Conservation (phyloP, 495 filamentous ascomycete genomes). For the Hyphodiscus hymeniophilus region DNA sequence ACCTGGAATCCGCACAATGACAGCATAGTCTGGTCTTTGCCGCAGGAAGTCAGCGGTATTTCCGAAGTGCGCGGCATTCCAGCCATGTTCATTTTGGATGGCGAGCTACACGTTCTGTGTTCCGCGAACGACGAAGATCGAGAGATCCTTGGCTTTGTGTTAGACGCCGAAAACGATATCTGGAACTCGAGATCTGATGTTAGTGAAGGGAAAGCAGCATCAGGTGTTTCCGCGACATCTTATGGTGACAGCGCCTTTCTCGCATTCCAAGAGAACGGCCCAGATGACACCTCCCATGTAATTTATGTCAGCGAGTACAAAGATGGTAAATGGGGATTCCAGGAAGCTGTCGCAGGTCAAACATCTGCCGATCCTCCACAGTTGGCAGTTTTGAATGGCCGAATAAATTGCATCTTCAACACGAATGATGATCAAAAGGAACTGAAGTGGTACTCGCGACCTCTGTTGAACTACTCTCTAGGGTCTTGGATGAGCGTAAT, state of each 20-base stretch:
- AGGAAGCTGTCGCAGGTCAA: constrained; percentile 20
- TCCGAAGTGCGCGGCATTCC: constrained; percentile 21
- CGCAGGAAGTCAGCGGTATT: constrained; percentile 8
- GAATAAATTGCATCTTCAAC: constrained; percentile 28
- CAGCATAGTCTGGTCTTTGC: constrained; percentile 17
- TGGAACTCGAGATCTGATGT: constrained; percentile 23
- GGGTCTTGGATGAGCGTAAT: constrained; percentile 14
- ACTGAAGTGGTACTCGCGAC: constrained; percentile 26
- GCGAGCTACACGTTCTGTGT: constrained; percentile 23
- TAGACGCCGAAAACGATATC: constrained; percentile 12
- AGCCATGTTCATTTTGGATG: constrained; percentile 22
- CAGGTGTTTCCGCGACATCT: constrained; percentile 23
- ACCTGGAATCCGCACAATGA: constrained; percentile 7
- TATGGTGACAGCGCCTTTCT: constrained; percentile 25
- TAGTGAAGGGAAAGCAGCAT: constrained; percentile 22
- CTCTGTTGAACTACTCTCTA: constrained; percentile 16
- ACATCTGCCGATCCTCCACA: constrained; percentile 24
- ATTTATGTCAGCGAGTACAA: constrained; percentile 22
- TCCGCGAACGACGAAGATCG: constrained; percentile 11
- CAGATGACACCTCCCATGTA: constrained; percentile 12
- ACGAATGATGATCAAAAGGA: constrained; percentile 18
- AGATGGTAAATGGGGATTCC: constrained; percentile 19
- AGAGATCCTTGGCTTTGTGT: constrained; percentile 23
- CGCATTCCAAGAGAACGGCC: constrained; percentile 21
- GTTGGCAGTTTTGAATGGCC: constrained; percentile 24